Percentiles rank a stretch among this genome's conserved stretches.
Evolutionary conservation across 331 rosid genomes (phyloP).

Genomic region (Erythrophleum ivorense): DNA sequence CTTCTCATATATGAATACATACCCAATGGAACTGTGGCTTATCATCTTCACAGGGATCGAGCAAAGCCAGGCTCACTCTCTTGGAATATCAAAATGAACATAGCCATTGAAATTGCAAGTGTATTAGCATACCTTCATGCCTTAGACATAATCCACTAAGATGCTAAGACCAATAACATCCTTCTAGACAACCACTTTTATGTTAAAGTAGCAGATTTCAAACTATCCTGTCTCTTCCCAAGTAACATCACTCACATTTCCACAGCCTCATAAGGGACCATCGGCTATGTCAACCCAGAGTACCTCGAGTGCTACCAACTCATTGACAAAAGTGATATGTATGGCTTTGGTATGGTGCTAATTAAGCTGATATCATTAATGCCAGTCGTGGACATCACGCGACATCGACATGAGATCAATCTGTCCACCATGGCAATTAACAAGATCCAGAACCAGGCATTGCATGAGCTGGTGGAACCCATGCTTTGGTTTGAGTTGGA

Average conservation of each 20-base stretch:
- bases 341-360: slow-evolving; percentile 86
- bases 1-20: slow-evolving; percentile 81
- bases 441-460: slow-evolving; percentile 63
- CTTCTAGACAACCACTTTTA: slow-evolving; percentile 66
- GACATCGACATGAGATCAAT: slow-evolving; percentile 84
- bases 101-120: slow-evolving; percentile 79
- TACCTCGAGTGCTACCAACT: slow-evolving; percentile 84
- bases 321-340: slow-evolving; percentile 79
- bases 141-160: slow-evolving; percentile 75
- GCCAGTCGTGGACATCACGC: slow-evolving; percentile 88
- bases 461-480: slow-evolving; percentile 73
- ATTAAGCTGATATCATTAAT: slow-evolving; percentile 80
- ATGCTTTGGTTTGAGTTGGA: slow-evolving; percentile 71
- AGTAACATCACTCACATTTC: slow-evolving; percentile 62
- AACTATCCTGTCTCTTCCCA: slow-evolving; percentile 84
- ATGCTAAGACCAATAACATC: slow-evolving; percentile 79
- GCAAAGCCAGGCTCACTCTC: slow-evolving; percentile 57
- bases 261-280: slow-evolving; percentile 97
- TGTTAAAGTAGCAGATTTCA: slow-evolving; percentile 91
- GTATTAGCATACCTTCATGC: slow-evolving; percentile 85
- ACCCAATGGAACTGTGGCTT: slow-evolving; percentile 85
- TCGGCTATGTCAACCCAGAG: slow-evolving; percentile 89
- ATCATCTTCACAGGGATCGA: slow-evolving; percentile 71
- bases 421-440: slow-evolving; percentile 79
- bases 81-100: slow-evolving; percentile 69